Evolutionary conservation across 1,284 basidiomycete species (phyloP).

Genomic region (Leccinum fallax): DNA sequence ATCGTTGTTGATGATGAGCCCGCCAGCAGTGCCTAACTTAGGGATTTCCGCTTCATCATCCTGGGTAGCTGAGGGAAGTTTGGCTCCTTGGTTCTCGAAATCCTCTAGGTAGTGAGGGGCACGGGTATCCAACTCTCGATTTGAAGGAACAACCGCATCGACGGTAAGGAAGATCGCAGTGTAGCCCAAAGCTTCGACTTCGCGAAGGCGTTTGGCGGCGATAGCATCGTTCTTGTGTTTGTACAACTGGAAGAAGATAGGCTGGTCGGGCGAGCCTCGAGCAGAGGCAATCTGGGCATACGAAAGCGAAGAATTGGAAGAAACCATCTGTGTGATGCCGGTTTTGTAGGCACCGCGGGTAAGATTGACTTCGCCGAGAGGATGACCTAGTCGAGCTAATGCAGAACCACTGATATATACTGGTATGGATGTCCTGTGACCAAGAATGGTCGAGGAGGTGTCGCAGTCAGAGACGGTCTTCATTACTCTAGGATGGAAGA

Average conservation of each 20-base stretch:
- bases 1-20: conserved; percentile 63
- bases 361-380: conserved; percentile 83
- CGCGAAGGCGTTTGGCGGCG: conserved; percentile 72
- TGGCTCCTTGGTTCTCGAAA: conserved; percentile 46
- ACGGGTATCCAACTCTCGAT: conserved; percentile 80
- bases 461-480: conserved; percentile 69
- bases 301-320: conserved; percentile 84
- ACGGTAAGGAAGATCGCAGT: conserved; percentile 91
- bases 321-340: conserved; percentile 87
- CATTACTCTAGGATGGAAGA: conserved; percentile 83
- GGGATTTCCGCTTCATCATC: conserved; percentile 40
- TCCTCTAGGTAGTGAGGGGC: conserved; percentile 66
- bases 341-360: conserved; percentile 72
- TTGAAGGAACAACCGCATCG: conserved; percentile 85
- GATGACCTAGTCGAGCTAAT: conserved; percentile 90
- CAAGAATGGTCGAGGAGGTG: conserved; percentile 77
- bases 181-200: conserved; percentile 74
- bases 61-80: conserved; percentile 27
- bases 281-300: conserved; percentile 69
- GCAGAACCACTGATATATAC: conserved; percentile 87
- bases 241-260: conserved; percentile 87
- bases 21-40: conserved; percentile 66
- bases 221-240: conserved; percentile 74
- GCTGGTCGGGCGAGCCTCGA: conserved; percentile 58
- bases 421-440: conserved; percentile 73